A percentile compares a stretch with the other conserved stretches of the same genome.
These are phyloP conservation scores for Stenocarpella maydis DNA, from an alignment of 2,329 filamentous ascomycete genomes.

Conservation along the genomic window DNA sequence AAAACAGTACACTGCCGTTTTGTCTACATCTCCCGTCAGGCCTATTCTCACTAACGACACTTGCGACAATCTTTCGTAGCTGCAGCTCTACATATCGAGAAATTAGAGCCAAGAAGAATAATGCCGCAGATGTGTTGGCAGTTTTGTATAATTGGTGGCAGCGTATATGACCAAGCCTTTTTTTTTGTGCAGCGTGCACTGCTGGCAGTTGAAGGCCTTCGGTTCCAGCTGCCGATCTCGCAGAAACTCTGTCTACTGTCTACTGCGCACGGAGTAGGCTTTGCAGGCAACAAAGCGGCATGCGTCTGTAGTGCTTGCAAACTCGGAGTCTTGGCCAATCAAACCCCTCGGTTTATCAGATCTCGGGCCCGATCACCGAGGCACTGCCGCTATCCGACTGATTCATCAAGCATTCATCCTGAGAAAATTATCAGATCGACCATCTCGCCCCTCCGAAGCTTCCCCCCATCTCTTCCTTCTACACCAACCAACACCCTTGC, in stretches of 20 bases:
- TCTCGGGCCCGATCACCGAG: slow-evolving; percentile 15
- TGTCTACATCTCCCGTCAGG: background rate
- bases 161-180: background rate
- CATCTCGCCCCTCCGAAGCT: slow-evolving; percentile 1
- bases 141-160: background rate
- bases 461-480: slow-evolving; percentile 33
- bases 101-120: background rate
- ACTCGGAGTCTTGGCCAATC: background rate
- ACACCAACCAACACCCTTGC: background rate
- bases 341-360: slow-evolving; percentile 1
- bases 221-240: background rate
- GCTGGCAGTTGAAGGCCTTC: background rate
- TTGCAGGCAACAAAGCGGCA: background rate
- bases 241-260: background rate
- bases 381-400: slow-evolving; percentile 15
- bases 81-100: background rate
- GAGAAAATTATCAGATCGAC: slow-evolving; percentile 29
- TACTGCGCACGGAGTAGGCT: no score
- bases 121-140: background rate
- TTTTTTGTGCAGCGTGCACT: no score
- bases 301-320: slow-evolving; percentile 1
- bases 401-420: slow-evolving; percentile 23
- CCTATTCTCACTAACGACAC: background rate
- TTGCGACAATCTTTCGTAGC: background rate
- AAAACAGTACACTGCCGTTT: background rate